phyloP scores from a whole-genome alignment of 306 rosid genomes.

The Cucurbita argyrosperma region DNA sequence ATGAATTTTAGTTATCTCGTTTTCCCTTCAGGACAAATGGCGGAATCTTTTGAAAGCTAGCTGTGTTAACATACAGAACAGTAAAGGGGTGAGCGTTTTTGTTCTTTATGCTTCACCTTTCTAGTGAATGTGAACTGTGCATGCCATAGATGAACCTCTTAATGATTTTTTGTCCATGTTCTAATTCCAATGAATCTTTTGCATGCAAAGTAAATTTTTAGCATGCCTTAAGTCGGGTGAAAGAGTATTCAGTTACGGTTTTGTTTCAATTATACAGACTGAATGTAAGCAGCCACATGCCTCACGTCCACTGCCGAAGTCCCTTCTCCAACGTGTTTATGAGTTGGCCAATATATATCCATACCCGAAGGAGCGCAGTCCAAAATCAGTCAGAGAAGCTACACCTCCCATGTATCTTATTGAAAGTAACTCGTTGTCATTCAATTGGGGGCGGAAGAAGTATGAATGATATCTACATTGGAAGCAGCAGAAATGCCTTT shows the following conservation, averaged over 20 bases:
- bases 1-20: conserved; percentile 8
- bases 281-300: conserved; percentile 38
- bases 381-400: neutral
- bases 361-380: conserved; percentile 61
- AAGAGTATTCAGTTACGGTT: neutral
- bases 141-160: neutral
- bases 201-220: neutral
- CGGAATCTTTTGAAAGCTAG: conserved; percentile 70
- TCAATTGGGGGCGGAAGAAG: conserved; percentile 30
- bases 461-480: conserved; percentile 23
- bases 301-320: conserved; percentile 42
- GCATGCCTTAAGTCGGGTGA: neutral
- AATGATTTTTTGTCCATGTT: neutral
- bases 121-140: neutral
- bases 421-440: conserved; percentile 17
- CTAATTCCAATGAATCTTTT: neutral
- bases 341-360: conserved; percentile 81
- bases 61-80: conserved; percentile 30
- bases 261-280: conserved; percentile 30
- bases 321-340: conserved; percentile 50
- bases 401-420: conserved; percentile 17
- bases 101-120: neutral
- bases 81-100: conserved; percentile 40
- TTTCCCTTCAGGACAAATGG: conserved; percentile 82
- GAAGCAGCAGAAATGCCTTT: conserved; percentile 16